Conservation (phyloP, 441 rosid species). For the Populus hybrid region DNA sequence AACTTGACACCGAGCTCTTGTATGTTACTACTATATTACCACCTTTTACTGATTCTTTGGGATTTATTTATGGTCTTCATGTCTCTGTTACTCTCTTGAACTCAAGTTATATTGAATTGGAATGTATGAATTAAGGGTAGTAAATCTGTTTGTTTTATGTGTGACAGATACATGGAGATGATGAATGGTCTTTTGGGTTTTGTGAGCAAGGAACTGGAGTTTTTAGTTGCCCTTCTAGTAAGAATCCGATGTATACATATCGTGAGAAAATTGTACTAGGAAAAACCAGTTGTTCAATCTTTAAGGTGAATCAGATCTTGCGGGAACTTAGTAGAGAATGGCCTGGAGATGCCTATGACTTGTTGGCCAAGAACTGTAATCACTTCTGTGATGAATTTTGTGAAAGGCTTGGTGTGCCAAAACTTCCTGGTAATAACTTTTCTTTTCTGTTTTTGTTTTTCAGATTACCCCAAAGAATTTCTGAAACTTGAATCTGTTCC, state of each 20-base stretch:
- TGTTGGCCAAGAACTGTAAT: slow-evolving; percentile 88
- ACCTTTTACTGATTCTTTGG: not conserved
- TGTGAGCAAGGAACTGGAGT: slow-evolving; percentile 96
- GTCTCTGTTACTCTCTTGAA: not conserved
- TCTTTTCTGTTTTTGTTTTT: not conserved
- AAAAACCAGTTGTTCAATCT: slow-evolving; percentile 54
- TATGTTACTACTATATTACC: not conserved
- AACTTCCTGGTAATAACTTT: slow-evolving; percentile 73
- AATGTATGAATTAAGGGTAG: slow-evolving; percentile 2
- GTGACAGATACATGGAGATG: slow-evolving; percentile 78
- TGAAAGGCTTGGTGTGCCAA: slow-evolving; percentile 82
- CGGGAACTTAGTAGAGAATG: slow-evolving; percentile 89
- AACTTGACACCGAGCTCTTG: not conserved
- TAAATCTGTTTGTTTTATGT: slow-evolving; percentile 11
- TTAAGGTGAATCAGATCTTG: slow-evolving; percentile 73
- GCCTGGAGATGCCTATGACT: slow-evolving; percentile 81
- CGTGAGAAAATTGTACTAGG: slow-evolving; percentile 85
- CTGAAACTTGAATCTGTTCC: not conserved
- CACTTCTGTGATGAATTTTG: slow-evolving; percentile 94
- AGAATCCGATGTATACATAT: slow-evolving; percentile 92
- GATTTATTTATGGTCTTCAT: not conserved
- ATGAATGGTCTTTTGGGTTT: slow-evolving; percentile 98
- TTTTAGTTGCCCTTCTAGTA: slow-evolving; percentile 79
- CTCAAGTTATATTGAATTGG: slow-evolving; percentile 4
- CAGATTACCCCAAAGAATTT: not conserved